Evolutionary conservation across 345 rosid genomes (phyloP).

Genomic region (Moricandia moricandioides): DNA sequence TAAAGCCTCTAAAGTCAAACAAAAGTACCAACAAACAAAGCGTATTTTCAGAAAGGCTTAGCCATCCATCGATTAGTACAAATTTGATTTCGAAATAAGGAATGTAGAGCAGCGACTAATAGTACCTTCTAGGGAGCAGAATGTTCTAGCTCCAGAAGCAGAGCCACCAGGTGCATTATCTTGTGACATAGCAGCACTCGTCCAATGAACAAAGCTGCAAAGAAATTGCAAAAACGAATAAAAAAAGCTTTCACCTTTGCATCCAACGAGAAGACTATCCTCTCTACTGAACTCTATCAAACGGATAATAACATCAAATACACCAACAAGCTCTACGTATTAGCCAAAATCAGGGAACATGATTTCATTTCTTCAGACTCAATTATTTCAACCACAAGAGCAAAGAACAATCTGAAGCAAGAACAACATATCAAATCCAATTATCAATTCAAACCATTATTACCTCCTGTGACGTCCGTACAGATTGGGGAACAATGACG

Average conservation of each 20-base stretch:
- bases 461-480: slow-evolving; percentile 57
- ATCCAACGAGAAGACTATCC: not conserved
- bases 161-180: slow-evolving; percentile 48
- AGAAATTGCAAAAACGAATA: not conserved
- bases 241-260: not conserved
- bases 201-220: slow-evolving; percentile 52
- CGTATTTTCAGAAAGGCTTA: not conserved
- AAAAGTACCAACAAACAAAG: not conserved
- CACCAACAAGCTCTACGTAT: not conserved
- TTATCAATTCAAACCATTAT: not conserved
- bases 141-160: slow-evolving; percentile 60
- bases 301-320: not conserved
- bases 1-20: not conserved
- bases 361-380: slow-evolving; percentile 7
- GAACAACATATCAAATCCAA: too few relatives aligned
- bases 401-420: not conserved
- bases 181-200: slow-evolving; percentile 38
- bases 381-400: not conserved
- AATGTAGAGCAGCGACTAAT: slow-evolving; percentile 12
- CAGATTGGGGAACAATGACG: slow-evolving; percentile 37
- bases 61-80: not conserved
- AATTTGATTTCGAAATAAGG: not conserved
- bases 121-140: slow-evolving; percentile 65
- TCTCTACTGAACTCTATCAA: not conserved
- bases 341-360: not conserved